A percentile compares a stretch with the other conserved stretches of the same genome.
phyloP scores from a whole-genome alignment of 768 basidiomycete species.

The Leccinellum rugosiceps region DNA sequence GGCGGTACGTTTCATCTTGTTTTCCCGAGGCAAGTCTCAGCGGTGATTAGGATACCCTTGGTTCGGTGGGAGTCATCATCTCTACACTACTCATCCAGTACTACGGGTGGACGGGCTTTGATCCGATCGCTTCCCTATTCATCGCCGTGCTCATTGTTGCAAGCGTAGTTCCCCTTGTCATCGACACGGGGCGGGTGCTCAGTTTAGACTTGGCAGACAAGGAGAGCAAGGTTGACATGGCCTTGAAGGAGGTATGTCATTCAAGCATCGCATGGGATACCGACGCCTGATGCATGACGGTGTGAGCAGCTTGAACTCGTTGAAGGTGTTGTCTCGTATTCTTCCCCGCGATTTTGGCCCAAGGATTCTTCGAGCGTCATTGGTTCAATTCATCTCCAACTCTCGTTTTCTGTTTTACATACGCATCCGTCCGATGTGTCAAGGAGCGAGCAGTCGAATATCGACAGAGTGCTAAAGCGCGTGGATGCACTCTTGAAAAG shows the following conservation, averaged over 20 bases:
- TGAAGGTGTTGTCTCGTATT: slow-evolving; percentile 80
- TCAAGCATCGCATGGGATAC: background rate
- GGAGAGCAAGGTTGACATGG: slow-evolving; percentile 50
- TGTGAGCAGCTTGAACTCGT: slow-evolving; percentile 58
- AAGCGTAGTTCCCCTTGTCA: slow-evolving; percentile 91
- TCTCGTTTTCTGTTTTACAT: slow-evolving; percentile 57
- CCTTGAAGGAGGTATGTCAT: slow-evolving; percentile 58
- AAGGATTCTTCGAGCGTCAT: slow-evolving; percentile 84
- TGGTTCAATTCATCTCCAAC: slow-evolving; percentile 89
- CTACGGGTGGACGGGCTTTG: slow-evolving; percentile 98
- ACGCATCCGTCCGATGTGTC: slow-evolving; percentile 52
- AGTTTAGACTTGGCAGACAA: slow-evolving; percentile 79
- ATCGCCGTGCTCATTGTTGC: slow-evolving; percentile 94
- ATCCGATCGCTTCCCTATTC: slow-evolving; percentile 95
- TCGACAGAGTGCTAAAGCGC: slow-evolving; percentile 68
- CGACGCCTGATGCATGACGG: background rate
- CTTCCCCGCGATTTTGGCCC: slow-evolving; percentile 89
- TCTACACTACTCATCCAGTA: slow-evolving; percentile 93
- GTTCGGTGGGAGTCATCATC: slow-evolving; percentile 96
- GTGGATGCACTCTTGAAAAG: slow-evolving; percentile 71
- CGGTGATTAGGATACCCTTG: slow-evolving; percentile 75
- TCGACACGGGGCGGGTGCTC: slow-evolving; percentile 88
- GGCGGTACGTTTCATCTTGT: slow-evolving; percentile 55
- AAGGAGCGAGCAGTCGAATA: slow-evolving; percentile 13
- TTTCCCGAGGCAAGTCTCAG: slow-evolving; percentile 5